These are phyloP conservation scores for Pugionium cornutum DNA, from an alignment of 345 rosid species.

Conservation along the genomic window DNA sequence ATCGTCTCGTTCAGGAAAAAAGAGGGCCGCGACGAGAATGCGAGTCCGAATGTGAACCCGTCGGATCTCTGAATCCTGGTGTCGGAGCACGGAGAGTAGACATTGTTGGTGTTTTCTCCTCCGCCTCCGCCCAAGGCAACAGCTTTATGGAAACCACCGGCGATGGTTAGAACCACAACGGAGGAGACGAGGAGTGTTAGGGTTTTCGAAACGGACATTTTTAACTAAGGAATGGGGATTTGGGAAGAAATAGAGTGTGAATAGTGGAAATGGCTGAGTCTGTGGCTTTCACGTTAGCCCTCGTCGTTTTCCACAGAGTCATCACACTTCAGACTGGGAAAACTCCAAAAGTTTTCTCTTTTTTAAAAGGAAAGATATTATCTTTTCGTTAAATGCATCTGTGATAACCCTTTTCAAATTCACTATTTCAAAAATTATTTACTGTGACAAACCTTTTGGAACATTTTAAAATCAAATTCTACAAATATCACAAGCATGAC, in stretches of 20 bases:
- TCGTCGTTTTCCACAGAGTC: conserved; percentile 28
- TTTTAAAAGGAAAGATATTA: neutral
- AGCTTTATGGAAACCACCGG: neutral
- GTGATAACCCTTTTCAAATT: no score
- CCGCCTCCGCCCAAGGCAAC: neutral
- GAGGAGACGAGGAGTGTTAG: conserved; percentile 30
- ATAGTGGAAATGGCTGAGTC: neutral
- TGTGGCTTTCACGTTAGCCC: conserved; percentile 34
- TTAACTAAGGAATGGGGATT: neutral
- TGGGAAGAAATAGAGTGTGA: conserved; percentile 13
- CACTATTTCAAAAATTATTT: no score
- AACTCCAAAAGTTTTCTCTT: neutral
- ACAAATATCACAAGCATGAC: no score
- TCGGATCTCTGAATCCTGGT: conserved; percentile 71
- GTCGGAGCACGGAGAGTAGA: conserved; percentile 69
- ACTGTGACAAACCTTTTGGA: no score
- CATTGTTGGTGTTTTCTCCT: conserved; percentile 44
- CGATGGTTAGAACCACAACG: conserved; percentile 4
- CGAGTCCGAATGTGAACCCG: conserved; percentile 78
- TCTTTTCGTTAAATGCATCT: neutral
- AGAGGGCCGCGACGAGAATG: conserved; percentile 58
- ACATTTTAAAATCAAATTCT: no score
- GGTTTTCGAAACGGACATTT: conserved; percentile 30
- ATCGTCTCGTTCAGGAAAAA: conserved; percentile 50
- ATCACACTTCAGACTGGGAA: conserved; percentile 14